Base-by-base conservation (phyloP, 805 yeast species). In the Starmerella sp. region DNA sequence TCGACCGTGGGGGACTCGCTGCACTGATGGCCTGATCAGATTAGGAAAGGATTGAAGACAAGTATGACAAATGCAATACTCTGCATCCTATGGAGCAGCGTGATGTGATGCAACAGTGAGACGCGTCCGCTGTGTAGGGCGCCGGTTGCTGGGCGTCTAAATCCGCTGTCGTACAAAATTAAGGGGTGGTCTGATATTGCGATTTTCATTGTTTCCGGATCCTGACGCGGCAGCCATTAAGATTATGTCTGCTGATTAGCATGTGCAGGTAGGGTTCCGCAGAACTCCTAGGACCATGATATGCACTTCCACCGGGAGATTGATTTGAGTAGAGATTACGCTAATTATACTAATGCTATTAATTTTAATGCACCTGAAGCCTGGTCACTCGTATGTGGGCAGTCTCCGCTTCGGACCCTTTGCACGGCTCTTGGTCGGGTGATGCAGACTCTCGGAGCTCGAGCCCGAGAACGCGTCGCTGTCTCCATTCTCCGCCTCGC, bases 331-430 rank as follows among this genome's bases (percentile, higher is more conserved):
- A 22, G 22, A 22, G 22, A 22, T 22, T 2, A 22, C 22, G 22
- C 22, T 37, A 5, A 37, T 37, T 37, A 7, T 14, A 14, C 17
- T 6, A 37, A 37, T 37, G 41, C 17, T 37, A 37, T 7, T 14
- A 2, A 15, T 9, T 37, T 37, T 37, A 9, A 9, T 37, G 34
- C 8, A 3, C 28, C 5, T 15, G 35, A 8, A 13, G 5, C 4
- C 15, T 4, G 29, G 8, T 37, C 43, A 48, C 43, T 48, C 43
- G 28, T 48, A 48, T 11, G 57, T 55, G 4, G 63, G 63, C 15
- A 49, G 62, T 14, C 63, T 51, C 10, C 63, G 55, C 13, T 34
- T 46, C 15, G 63, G 63, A 7, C 63, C 63, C 50, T 54, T 55
- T 2, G 62, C 52, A 6, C 63, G 58, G 42, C 51, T 6, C 50